A percentile compares a stretch with the other conserved stretches of the same genome.
Conservation (phyloP, 768 basidiomycete species). For the Polyporus arcularius region DNA sequence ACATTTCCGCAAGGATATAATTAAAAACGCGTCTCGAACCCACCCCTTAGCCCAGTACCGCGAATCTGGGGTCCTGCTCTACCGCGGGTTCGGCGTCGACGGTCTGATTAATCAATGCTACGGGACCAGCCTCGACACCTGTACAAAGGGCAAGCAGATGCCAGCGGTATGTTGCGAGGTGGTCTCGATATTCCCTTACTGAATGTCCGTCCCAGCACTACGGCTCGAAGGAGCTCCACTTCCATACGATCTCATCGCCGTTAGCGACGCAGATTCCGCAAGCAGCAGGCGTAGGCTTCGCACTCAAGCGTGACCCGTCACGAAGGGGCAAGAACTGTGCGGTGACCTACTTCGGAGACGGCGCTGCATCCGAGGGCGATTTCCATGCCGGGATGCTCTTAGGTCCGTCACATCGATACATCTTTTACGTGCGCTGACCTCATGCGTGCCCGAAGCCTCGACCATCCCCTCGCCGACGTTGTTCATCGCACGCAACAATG, state of each 20-base stretch:
- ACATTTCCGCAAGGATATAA: neutral
- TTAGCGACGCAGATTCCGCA: conserved; percentile 94
- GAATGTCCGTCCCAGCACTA: conserved; percentile 58
- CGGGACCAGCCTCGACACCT: conserved; percentile 77
- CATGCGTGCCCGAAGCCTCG: conserved; percentile 44
- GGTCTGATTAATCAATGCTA: conserved; percentile 92
- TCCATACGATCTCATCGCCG: conserved; percentile 93
- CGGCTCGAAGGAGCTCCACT: conserved; percentile 80
- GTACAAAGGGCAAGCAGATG: conserved; percentile 90
- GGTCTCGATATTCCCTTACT: neutral
- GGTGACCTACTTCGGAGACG: conserved; percentile 91
- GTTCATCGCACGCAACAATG: conserved; percentile 81
- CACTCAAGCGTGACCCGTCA: conserved; percentile 74
- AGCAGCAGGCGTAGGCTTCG: conserved; percentile 91
- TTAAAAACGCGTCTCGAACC: neutral
- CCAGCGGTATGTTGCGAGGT: conserved; percentile 63
- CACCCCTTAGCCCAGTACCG: conserved; percentile 76
- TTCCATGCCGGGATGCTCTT: conserved; percentile 90
- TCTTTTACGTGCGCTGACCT: neutral
- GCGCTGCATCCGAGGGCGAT: conserved; percentile 92
- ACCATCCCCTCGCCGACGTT: conserved; percentile 74
- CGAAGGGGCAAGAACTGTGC: conserved; percentile 75
- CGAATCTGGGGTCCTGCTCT: conserved; percentile 88
- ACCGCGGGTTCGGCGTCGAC: conserved; percentile 81
- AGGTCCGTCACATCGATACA: conserved; percentile 15